Percentiles rank a stretch among this genome's conserved stretches.
Evolutionary conservation across 495 filamentous ascomycete species (phyloP).

Genomic region (Bacidia gigantensis): DNA sequence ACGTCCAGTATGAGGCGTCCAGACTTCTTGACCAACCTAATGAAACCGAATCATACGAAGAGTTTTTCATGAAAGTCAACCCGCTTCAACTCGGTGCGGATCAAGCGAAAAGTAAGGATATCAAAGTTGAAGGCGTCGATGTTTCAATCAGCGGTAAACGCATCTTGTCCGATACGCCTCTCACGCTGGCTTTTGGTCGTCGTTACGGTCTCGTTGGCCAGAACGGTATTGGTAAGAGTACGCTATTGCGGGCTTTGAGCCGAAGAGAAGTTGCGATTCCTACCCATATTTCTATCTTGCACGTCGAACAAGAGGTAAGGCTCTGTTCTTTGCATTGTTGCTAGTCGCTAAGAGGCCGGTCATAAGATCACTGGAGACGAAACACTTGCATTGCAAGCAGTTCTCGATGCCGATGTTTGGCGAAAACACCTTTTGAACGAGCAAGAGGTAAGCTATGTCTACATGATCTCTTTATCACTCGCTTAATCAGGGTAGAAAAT

Average conservation of each 20-base stretch:
- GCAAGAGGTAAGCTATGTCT: slow-evolving; percentile 50
- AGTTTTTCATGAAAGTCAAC: slow-evolving; percentile 99
- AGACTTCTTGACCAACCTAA: slow-evolving; percentile 70
- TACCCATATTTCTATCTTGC: slow-evolving; percentile 93
- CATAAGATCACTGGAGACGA: slow-evolving; percentile 83
- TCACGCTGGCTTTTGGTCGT: slow-evolving; percentile 85
- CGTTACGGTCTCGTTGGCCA: slow-evolving; percentile 96
- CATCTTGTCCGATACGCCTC: slow-evolving; percentile 76
- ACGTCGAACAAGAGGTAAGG: slow-evolving; percentile 92
- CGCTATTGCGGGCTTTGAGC: slow-evolving; percentile 78
- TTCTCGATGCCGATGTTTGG: slow-evolving; percentile 97
- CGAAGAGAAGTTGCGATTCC: slow-evolving; percentile 89
- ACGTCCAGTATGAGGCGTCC: slow-evolving; percentile 93
- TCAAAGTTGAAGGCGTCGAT: slow-evolving; percentile 94
- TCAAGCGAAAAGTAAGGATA: slow-evolving; percentile 88
- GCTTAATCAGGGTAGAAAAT: slow-evolving; percentile 56
- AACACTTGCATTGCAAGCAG: slow-evolving; percentile 86
- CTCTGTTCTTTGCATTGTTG: background rate
- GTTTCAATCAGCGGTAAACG: slow-evolving; percentile 78
- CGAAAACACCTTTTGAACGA: slow-evolving; percentile 87
- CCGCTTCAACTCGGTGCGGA: slow-evolving; percentile 78
- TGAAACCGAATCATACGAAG: slow-evolving; percentile 88
- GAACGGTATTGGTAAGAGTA: slow-evolving; percentile 99
- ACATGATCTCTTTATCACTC: background rate
- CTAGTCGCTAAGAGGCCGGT: slow-evolving; percentile 8